Percentiles rank a stretch among this genome's conserved stretches.
Evolutionary conservation across 192 early-diverging fungal species (phyloP).

Genomic region (Backusella morwellensis): DNA sequence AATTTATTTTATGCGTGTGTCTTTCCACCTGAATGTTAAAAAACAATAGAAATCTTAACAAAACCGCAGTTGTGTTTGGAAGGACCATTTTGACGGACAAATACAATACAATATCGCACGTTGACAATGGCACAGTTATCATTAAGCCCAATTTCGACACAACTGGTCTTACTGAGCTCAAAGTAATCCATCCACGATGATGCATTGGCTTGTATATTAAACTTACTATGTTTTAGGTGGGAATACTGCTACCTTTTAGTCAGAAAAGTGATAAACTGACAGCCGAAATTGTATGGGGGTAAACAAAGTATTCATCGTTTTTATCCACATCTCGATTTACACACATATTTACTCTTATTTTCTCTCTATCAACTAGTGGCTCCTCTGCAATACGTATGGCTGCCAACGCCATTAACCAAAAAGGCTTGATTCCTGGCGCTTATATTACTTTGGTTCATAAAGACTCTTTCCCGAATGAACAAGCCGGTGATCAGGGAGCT

Average conservation of each 20-base stretch:
- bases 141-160: conserved; percentile 2
- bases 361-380: conserved; percentile 23
- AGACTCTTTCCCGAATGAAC: conserved; percentile 40
- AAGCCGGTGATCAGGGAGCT: conserved; percentile 33
- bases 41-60: conserved; percentile 5
- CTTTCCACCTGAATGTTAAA: not conserved
- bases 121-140: conserved; percentile 11
- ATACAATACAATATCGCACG: not conserved
- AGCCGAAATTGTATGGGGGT: conserved; percentile 29
- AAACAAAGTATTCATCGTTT: not conserved
- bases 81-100: not conserved
- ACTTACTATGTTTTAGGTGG: conserved; percentile 7
- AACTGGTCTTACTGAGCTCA: conserved; percentile 10
- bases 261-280: conserved; percentile 25
- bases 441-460: conserved; percentile 44
- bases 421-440: conserved; percentile 38
- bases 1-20: not conserved
- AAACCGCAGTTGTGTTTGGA: conserved; percentile 1
- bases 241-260: conserved; percentile 27
- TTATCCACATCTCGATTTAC: not conserved
- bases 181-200: not conserved
- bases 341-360: not conserved
- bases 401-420: conserved; percentile 38
- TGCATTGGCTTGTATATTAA: not conserved
- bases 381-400: conserved; percentile 46